phyloP scores from a whole-genome alignment of 768 basidiomycete species.

The Naganishia kalamii region DNA sequence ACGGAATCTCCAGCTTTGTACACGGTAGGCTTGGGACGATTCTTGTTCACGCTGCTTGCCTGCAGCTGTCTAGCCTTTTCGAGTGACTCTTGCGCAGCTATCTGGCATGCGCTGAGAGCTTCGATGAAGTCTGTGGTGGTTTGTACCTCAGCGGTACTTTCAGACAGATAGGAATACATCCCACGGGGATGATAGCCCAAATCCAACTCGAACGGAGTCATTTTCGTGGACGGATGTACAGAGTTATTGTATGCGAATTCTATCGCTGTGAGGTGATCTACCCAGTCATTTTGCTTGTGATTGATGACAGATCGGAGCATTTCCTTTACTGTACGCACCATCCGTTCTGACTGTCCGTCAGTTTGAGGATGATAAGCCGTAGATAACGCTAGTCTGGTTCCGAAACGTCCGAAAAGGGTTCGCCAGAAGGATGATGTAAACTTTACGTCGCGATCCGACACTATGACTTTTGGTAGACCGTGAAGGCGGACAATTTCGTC shows the following conservation, averaged over 20 bases:
- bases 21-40: not conserved
- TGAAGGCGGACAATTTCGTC: slow-evolving; percentile 15
- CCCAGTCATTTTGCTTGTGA: slow-evolving; percentile 35
- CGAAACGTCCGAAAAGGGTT: slow-evolving; percentile 41
- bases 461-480: no score
- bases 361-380: slow-evolving; percentile 51
- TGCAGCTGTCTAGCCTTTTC: not conserved
- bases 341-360: no score
- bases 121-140: slow-evolving; percentile 4
- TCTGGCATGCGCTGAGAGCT: not conserved
- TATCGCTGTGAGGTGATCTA: not conserved
- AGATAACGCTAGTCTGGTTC: slow-evolving; percentile 46
- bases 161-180: not conserved
- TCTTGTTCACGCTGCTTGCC: not conserved
- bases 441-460: no score
- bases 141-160: not conserved
- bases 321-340: no score
- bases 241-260: slow-evolving; percentile 14
- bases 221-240: no score
- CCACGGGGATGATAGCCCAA: not conserved
- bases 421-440: slow-evolving; percentile 52
- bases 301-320: slow-evolving; percentile 27
- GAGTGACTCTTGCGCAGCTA: not conserved
- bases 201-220: slow-evolving; percentile 3
- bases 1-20: slow-evolving; percentile 1